These are phyloP conservation scores for Aspergillus novoparasiticus DNA, from an alignment of 2,329 filamentous ascomycete species.

Conservation along the genomic window DNA sequence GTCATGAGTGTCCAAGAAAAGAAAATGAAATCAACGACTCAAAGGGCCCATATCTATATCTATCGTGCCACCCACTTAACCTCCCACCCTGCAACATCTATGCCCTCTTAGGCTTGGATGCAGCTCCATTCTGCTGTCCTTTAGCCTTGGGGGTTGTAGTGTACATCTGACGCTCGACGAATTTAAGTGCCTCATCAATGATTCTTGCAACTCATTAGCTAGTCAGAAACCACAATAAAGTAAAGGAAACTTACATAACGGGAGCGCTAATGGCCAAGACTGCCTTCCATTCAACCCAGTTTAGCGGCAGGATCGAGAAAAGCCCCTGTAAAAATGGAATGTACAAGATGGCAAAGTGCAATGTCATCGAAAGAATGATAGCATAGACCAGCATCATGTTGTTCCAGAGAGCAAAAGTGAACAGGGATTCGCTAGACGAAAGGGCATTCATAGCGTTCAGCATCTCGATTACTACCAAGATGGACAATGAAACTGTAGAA, in stretches of 20 bases:
- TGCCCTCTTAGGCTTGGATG: slow-evolving; percentile 40
- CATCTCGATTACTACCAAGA: slow-evolving; percentile 97
- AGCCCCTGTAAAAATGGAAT: slow-evolving; percentile 83
- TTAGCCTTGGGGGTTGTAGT: slow-evolving; percentile 24
- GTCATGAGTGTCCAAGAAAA: slow-evolving; percentile 18
- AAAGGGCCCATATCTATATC: slow-evolving; percentile 22
- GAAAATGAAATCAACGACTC: slow-evolving; percentile 5
- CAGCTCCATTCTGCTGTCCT: slow-evolving; percentile 33
- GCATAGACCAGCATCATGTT: slow-evolving; percentile 99
- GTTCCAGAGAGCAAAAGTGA: slow-evolving; percentile 94
- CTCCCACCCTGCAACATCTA: slow-evolving; percentile 25
- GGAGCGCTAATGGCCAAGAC: slow-evolving; percentile 86
- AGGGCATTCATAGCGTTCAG: slow-evolving; percentile 98
- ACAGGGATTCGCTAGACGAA: slow-evolving; percentile 88
- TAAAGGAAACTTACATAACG: slow-evolving; percentile 72
- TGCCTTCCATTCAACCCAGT: slow-evolving; percentile 87
- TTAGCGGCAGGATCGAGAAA: slow-evolving; percentile 88
- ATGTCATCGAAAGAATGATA: slow-evolving; percentile 85
- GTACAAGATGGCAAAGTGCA: slow-evolving; percentile 94
- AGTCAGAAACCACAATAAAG: background rate
- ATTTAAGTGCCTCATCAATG: slow-evolving; percentile 83
- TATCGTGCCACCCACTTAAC: slow-evolving; percentile 23
- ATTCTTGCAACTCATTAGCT: slow-evolving; percentile 52
- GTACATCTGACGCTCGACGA: slow-evolving; percentile 70
- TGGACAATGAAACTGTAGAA: slow-evolving; percentile 88